Evolutionary conservation across 768 basidiomycete species (phyloP).

Genomic region (Amanita pseudoporphyria): DNA sequence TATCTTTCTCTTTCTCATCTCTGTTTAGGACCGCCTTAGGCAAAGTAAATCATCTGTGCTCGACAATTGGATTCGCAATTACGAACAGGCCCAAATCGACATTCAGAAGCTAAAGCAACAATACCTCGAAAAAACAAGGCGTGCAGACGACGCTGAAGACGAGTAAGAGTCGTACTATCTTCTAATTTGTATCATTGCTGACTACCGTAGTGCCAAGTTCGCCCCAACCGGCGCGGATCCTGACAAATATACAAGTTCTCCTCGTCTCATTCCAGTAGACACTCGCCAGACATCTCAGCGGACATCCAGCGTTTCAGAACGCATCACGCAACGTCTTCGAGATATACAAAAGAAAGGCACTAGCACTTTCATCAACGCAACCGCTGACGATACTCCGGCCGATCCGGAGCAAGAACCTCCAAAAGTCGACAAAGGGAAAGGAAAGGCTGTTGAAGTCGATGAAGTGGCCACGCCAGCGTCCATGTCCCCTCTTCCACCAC

Average conservation of each 20-base stretch:
- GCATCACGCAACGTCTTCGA: conserved; percentile 74
- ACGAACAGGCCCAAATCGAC: conserved; percentile 59
- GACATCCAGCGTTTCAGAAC: conserved; percentile 76
- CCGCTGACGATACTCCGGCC: conserved; percentile 21
- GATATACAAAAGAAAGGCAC: conserved; percentile 60
- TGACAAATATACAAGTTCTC: conserved; percentile 80
- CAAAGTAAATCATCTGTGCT: conserved; percentile 49
- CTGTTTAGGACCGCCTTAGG: conserved; percentile 48
- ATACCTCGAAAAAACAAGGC: conserved; percentile 69
- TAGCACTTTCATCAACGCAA: conserved; percentile 23
- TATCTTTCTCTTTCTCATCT: conserved; percentile 7
- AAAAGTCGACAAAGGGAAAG: conserved; percentile 81
- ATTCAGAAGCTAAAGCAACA: conserved; percentile 66
- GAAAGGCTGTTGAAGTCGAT: conserved; percentile 42
- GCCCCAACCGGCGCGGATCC: conserved; percentile 55
- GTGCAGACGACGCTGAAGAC: conserved; percentile 89
- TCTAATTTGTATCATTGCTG: conserved; percentile 9
- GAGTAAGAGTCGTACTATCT: conserved; percentile 50
- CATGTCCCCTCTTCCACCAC: conserved; percentile 52
- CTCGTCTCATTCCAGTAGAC: conserved; percentile 52
- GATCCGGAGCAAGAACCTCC: conserved; percentile 28
- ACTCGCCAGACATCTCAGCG: conserved; percentile 45
- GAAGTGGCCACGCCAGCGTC: conserved; percentile 46
- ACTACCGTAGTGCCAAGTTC: conserved; percentile 63
- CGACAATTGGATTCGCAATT: conserved; percentile 58